These are phyloP conservation scores for Leccinellum albellum DNA, from an alignment of 768 basidiomycete species.

Conservation along the genomic window DNA sequence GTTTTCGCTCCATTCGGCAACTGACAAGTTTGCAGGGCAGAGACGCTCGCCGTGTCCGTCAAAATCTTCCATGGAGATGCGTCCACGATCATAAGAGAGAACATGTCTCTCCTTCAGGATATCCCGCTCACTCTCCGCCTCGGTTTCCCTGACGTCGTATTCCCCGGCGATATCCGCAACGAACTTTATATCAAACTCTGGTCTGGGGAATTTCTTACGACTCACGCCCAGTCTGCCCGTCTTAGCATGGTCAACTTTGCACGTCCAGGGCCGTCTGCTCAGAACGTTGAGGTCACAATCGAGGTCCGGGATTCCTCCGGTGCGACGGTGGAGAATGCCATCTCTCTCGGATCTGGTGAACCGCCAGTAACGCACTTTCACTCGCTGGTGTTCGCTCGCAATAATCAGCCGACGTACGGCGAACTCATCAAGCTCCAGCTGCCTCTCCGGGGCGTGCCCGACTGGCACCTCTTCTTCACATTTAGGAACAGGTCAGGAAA, in stretches of 20 bases:
- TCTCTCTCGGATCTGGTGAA: conserved; percentile 85
- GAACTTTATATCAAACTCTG: conserved; percentile 96
- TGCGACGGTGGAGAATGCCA: conserved; percentile 58
- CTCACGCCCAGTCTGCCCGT: conserved; percentile 52
- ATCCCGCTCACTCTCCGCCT: conserved; percentile 80
- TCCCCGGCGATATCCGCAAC: conserved; percentile 88
- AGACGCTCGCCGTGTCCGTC: conserved; percentile 77
- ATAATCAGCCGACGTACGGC: conserved; percentile 86
- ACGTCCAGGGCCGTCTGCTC: conserved; percentile 49
- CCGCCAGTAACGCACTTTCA: conserved; percentile 74
- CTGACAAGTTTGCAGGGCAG: conserved; percentile 54
- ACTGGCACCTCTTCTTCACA: conserved; percentile 93
- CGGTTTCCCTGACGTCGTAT: conserved; percentile 95
- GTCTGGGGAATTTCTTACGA: conserved; percentile 80
- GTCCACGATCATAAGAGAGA: conserved; percentile 71
- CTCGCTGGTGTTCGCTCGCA: conserved; percentile 88
- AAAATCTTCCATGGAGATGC: conserved; percentile 86
- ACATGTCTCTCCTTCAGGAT: conserved; percentile 78
- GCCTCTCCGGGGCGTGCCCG: conserved; percentile 59
- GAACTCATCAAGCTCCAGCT: conserved; percentile 89
- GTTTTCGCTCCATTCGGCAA: neutral
- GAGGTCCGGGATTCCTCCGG: conserved; percentile 81
- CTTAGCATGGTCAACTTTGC: conserved; percentile 55
- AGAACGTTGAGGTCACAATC: conserved; percentile 81
- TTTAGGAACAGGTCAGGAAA: conserved; percentile 73